These are phyloP conservation scores for Phialemoniopsis sp. DNA, from an alignment of 2,329 filamentous ascomycete genomes.

Conservation along the genomic window DNA sequence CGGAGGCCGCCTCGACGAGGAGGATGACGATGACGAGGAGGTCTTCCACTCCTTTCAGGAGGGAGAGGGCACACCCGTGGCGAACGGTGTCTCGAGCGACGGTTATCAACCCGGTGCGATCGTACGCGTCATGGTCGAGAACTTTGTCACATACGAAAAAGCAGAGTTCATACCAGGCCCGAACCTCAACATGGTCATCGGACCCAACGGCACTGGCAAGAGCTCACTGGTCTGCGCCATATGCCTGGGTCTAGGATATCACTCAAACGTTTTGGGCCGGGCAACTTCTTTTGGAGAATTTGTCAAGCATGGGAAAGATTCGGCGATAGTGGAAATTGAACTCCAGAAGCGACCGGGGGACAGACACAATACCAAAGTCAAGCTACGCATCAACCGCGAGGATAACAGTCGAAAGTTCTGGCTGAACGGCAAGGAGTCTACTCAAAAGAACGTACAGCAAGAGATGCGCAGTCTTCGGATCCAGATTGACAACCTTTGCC, in stretches of 20 bases:
- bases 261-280: constrained; percentile 76
- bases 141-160: constrained; percentile 93
- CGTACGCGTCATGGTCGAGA: constrained; percentile 75
- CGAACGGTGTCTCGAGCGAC: constrained; percentile 10
- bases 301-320: constrained; percentile 80
- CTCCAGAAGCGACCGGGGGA: constrained; percentile 62
- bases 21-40: constrained; percentile 8
- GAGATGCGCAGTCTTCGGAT: constrained; percentile 74
- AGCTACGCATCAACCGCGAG: constrained; percentile 73
- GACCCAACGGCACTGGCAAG: constrained; percentile 97
- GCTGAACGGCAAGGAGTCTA: constrained; percentile 62
- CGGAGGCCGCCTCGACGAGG: constrained; percentile 7
- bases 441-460: constrained; percentile 60
- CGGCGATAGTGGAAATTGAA: constrained; percentile 86
- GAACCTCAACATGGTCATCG: constrained; percentile 96
- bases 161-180: constrained; percentile 90
- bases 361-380: constrained; percentile 66
- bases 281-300: constrained; percentile 84
- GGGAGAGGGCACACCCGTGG: constrained; percentile 3
- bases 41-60: constrained; percentile 11
- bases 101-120: constrained; percentile 75
- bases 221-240: constrained; percentile 97
- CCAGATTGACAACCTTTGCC: constrained; percentile 95
- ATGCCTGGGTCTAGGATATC: constrained; percentile 85
- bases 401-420: constrained; percentile 79